Evolutionary conservation across 495 filamentous ascomycete species (phyloP).

Genomic region (Penicillium goetzii): DNA sequence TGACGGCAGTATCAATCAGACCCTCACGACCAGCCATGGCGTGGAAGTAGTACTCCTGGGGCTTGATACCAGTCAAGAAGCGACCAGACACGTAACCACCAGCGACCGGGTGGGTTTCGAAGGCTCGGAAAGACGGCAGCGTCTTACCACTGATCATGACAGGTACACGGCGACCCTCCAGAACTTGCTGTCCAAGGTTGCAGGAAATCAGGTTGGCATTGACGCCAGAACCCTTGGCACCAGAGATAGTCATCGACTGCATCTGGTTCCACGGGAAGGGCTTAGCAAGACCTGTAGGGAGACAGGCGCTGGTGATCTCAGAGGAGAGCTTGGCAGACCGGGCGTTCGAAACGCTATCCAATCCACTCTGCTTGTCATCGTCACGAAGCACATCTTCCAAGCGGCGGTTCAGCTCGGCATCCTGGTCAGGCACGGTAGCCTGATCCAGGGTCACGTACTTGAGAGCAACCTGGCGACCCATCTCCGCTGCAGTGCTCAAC

Average conservation of each 20-base stretch:
- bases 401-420: conserved; percentile 71
- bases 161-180: conserved; percentile 93
- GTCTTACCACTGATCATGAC: conserved; percentile 98
- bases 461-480: conserved; percentile 81
- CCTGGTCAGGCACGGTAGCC: conserved; percentile 56
- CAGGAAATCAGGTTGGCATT: conserved; percentile 98
- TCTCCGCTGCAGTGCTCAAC: conserved; percentile 66
- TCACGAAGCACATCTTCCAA: conserved; percentile 90
- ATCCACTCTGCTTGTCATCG: conserved; percentile 81
- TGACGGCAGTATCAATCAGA: conserved; percentile 98
- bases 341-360: conserved; percentile 86
- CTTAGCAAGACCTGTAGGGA: conserved; percentile 84
- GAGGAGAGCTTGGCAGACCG: conserved; percentile 72
- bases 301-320: conserved; percentile 73
- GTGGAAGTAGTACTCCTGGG: conserved; percentile 99
- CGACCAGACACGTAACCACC: conserved; percentile 94
- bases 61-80: conserved; percentile 96
- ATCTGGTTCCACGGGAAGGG: conserved; percentile 97
- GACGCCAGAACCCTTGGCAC: conserved; percentile 89
- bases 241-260: conserved; percentile 97
- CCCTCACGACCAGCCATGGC: conserved; percentile 99
- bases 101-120: conserved; percentile 84
- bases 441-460: conserved; percentile 91
- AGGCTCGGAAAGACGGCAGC: conserved; percentile 90
- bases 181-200: conserved; percentile 93